Base-by-base conservation (phyloP, 768 basidiomycete genomes). In the Leccinum olivaceopallidum region DNA sequence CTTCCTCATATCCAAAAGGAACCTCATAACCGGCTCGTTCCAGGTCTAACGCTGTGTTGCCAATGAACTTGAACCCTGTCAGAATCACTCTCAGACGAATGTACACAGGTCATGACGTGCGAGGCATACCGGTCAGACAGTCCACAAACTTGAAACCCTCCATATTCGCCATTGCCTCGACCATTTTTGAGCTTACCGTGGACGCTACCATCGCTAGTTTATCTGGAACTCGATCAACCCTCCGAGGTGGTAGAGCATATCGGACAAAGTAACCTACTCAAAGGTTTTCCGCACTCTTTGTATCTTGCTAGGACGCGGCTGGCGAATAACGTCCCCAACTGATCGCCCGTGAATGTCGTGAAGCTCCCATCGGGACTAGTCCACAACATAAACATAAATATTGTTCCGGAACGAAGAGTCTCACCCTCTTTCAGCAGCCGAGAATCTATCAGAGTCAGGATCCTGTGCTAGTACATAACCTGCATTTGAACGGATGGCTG, bases 151-250 rank as follows among this genome's bases (percentile, higher is more conserved):
- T 85, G 78, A 95, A 94, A 2, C 91, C 92, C 68, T 95, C 93
- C 5, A 69, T 69, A 34, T 75, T 68, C 0, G 93, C 92, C 78
- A 95, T 90, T 2, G 83, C 77, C 67, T 88, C 86, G 7, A 95
- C 75, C 92, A 95, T 92, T 75, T 92, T 94, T 14, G 91, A 94
- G 69, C 92, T 94, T 16, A 95, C 94, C 5, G 92, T 91, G 2
- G 93, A 94, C 5, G 90, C 92, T 6, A 94, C 87, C 85, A 95
- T 90, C 3, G 88, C 92, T 6, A 94, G 76, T 65, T 85, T 87
- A 5, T 83, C 82, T 75, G 78, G 34, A 22, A 77, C 5, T 2
- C 32, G 3, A 71, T 60, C 79, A 76, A 13, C 71, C 58, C 66
- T 69, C 80, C 81, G 4, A 52, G 71, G 76, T 16, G 79, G 58